A percentile compares a stretch with the other conserved stretches of the same genome.
Evolutionary conservation across 345 rosid genomes (phyloP).

Genomic region (Odontarrhena argentea): DNA sequence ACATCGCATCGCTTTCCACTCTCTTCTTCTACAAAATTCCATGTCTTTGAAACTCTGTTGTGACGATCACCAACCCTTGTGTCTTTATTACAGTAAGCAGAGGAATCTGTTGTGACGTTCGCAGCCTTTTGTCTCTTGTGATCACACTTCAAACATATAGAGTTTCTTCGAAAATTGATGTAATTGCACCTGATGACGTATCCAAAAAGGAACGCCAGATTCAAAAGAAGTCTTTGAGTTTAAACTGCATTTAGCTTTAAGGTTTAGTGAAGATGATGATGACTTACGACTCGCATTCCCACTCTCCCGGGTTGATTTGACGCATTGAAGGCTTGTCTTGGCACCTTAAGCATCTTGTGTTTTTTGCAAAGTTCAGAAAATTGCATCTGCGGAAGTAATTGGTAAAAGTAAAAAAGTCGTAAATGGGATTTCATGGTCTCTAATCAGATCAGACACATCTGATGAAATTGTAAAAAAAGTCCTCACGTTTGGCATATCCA

Average conservation of each 20-base stretch:
- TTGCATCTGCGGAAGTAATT: conserved; percentile 63
- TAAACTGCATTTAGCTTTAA: conserved; percentile 1
- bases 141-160: conserved; percentile 83
- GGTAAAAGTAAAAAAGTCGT: neutral
- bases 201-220: neutral
- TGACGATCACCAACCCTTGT: conserved; percentile 13
- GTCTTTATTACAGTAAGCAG: neutral
- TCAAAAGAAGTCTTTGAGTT: neutral
- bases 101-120: conserved; percentile 33
- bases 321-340: conserved; percentile 74
- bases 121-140: conserved; percentile 65
- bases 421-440: neutral
- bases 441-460: neutral
- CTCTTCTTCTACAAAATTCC: conserved; percentile 63
- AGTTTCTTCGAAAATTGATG: conserved; percentile 77
- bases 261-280: neutral
- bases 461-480: conserved; percentile 9
- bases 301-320: conserved; percentile 86
- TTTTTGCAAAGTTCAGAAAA: conserved; percentile 79
- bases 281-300: conserved; percentile 97
- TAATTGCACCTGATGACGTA: conserved; percentile 63
- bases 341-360: conserved; percentile 77
- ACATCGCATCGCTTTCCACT: conserved; percentile 23
- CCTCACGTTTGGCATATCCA: conserved; percentile 80
- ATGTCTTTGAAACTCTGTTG: conserved; percentile 34